Evolutionary conservation across 306 rosid genomes (phyloP), one percentile per base, ranked within the genome.

Genomic region (Quercus berberidifolia): DNA sequence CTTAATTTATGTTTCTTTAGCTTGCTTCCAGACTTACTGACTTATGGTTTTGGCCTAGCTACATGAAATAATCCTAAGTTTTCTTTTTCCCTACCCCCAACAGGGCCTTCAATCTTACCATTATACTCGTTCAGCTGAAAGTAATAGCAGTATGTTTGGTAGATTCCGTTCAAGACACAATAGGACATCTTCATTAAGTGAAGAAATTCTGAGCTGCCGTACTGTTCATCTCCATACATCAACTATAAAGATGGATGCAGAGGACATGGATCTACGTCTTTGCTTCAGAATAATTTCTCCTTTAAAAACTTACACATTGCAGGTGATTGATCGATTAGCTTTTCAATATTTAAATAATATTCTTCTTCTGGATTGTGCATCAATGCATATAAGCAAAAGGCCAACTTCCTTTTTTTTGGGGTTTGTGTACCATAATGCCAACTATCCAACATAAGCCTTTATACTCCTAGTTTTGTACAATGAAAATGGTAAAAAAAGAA

Each of bases 251-350:
- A 88, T 93, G 89, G 99, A 95, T 76, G 97, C 94, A 30, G 99
- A 93, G 74, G 96, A 95, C 85, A 85, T 91, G 76, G 99, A 95
- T 86, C 86, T 95, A 74, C 89, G 98, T 71, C 97, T 95, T 82
- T 95, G 99, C 92, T 95, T 95, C 83, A 91, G 99, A 69, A 88
- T 95, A 83, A 93, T 95, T 83, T 95, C 99, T 74, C 99, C 99
- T 6, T 81, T 85, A 69, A 95, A 93, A 80, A 83, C 90, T 51
- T 90, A 88, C 74, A 95, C 96, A 33, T 81, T 95, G 83, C 99
- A 95, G 99, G 99, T 95, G 75, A 86, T 74, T 77, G 56, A 77
- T 84, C 60, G 69, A 83, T 77, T 83, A 76, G 78, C 46, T 83
- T 43, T 75, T 56, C 18, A 41, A 51, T 74, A 71, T 54, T n/a